phyloP scores from a whole-genome alignment of 306 rosid species.

The Dalbergia cultrata region DNA sequence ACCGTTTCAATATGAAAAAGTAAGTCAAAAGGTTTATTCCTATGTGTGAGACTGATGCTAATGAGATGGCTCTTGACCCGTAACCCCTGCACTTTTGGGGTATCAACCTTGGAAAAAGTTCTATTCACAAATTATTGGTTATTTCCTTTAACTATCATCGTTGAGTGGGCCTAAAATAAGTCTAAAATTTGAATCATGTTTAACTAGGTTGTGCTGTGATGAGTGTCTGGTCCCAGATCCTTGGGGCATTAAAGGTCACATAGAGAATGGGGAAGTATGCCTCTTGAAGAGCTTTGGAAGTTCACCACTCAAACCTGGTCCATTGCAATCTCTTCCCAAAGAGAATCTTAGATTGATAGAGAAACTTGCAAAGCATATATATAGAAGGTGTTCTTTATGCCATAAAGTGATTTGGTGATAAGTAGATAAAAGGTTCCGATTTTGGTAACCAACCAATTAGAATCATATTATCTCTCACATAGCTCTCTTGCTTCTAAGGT shows the following conservation, averaged over 20 bases:
- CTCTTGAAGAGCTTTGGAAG: neutral
- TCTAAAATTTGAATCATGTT: neutral
- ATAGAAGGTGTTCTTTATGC: conserved; percentile 21
- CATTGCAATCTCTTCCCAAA: conserved; percentile 15
- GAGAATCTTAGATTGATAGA: conserved; percentile 32
- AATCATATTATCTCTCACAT: conserved; percentile 29
- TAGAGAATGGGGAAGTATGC: neutral
- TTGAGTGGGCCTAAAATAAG: conserved; percentile 51
- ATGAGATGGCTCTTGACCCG: neutral
- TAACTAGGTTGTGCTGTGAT: neutral
- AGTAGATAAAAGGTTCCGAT: conserved; percentile 46
- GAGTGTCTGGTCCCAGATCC: conserved; percentile 35
- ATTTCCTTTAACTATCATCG: conserved; percentile 23
- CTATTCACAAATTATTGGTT: neutral
- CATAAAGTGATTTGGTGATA: conserved; percentile 25
- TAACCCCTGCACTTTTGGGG: neutral
- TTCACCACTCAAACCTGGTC: conserved; percentile 41
- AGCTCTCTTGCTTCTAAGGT: conserved; percentile 13
- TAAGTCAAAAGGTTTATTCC: neutral
- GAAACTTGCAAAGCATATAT: neutral
- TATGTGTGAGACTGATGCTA: neutral
- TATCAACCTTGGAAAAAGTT: conserved; percentile 33
- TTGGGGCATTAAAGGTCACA: conserved; percentile 29
- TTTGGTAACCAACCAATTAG: conserved; percentile 41
- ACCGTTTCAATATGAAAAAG: neutral